Conservation (phyloP, 257 asterid species). For the Gardenia jasminoides region DNA sequence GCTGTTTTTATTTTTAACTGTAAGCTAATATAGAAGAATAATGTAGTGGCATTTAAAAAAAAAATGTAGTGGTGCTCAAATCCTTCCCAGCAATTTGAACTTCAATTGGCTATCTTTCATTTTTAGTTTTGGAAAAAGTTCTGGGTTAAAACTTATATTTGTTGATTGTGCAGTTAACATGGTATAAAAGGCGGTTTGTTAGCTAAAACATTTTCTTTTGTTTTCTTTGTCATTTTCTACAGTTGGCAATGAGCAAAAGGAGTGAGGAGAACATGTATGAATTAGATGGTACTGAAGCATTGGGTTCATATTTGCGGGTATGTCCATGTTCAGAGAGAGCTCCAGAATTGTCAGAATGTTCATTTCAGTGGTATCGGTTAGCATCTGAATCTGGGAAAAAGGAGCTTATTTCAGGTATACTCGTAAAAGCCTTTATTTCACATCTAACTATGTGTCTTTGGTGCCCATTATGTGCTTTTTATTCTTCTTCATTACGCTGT, state of each 20-base stretch:
- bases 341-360: conserved; percentile 56
- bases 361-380: conserved; percentile 78
- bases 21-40: not conserved
- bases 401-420: conserved; percentile 82
- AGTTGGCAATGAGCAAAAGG: conserved; percentile 75
- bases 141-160: not conserved
- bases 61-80: not conserved
- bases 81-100: not conserved
- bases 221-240: conserved; percentile 4
- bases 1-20: not conserved
- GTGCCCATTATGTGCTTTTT: not conserved
- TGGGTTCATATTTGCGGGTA: conserved; percentile 74
- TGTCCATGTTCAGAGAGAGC: conserved; percentile 57
- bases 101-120: not conserved
- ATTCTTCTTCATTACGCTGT: not conserved
- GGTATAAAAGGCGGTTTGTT: not conserved
- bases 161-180: not conserved
- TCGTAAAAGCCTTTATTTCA: not conserved
- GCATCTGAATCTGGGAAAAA: conserved; percentile 58
- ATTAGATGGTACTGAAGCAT: conserved; percentile 68
- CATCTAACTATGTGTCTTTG: not conserved
- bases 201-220: not conserved
- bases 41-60: not conserved
- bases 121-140: not conserved
- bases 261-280: conserved; percentile 54